Conservation (phyloP, 371 early-diverging fungal species). For the Catenaria anguillulae region DNA sequence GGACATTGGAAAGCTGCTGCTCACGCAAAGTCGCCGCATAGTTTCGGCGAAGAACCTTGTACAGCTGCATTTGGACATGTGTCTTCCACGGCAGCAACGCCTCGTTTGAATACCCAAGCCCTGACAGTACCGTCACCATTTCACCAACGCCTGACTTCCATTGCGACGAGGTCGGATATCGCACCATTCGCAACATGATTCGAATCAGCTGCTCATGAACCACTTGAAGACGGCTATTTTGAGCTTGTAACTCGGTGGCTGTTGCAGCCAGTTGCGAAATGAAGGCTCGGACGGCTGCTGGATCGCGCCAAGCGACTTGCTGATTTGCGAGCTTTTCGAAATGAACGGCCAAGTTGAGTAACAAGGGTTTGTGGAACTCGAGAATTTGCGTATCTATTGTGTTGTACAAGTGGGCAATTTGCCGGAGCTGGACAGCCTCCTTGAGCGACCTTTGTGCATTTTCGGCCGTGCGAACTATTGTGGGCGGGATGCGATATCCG, state of each 20-base stretch:
- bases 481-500: slow-evolving; percentile 24
- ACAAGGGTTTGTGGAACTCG: slow-evolving; percentile 30
- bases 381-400: slow-evolving; percentile 39
- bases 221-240: neutral
- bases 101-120: slow-evolving; percentile 15
- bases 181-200: neutral
- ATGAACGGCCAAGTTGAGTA: slow-evolving; percentile 24
- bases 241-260: neutral
- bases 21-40: slow-evolving; percentile 29
- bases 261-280: neutral
- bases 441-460: slow-evolving; percentile 22
- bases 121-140: neutral
- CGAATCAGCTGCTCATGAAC: neutral
- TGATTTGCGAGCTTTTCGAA: slow-evolving; percentile 29
- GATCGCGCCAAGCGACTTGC: neutral
- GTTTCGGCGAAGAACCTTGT: slow-evolving; percentile 33
- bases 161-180: neutral
- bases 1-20: slow-evolving; percentile 14
- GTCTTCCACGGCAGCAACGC: slow-evolving; percentile 27
- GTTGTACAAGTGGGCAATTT: slow-evolving; percentile 41
- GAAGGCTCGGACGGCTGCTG: neutral
- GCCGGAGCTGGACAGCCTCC: slow-evolving; percentile 29
- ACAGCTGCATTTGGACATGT: slow-evolving; percentile 37
- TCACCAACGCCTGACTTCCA: neutral
- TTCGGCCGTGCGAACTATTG: slow-evolving; percentile 22